phyloP scores from a whole-genome alignment of 1,284 basidiomycete species.

The Takashimella koratensis region DNA sequence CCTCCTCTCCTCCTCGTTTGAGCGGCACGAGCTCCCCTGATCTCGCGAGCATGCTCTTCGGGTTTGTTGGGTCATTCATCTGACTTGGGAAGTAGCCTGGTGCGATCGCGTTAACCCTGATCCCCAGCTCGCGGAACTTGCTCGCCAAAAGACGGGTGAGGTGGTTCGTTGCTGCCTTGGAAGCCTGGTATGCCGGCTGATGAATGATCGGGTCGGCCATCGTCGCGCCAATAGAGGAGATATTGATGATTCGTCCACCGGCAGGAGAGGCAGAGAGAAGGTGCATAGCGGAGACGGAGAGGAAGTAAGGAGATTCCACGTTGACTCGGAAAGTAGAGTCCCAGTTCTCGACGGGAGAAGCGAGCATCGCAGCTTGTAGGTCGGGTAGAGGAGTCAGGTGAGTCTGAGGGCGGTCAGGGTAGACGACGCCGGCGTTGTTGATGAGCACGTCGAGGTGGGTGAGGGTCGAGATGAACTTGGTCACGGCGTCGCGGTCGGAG shows the following conservation, averaged over 20 bases:
- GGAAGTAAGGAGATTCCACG: conserved; percentile 21
- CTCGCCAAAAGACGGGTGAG: conserved; percentile 26
- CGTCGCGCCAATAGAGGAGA: conserved; percentile 22
- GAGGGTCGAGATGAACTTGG: conserved; percentile 5
- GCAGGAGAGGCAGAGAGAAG: conserved; percentile 13
- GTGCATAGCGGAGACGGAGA: conserved; percentile 21
- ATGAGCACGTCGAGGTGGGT: conserved; percentile 20
- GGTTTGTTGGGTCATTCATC: conserved; percentile 27
- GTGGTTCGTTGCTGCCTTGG: conserved; percentile 47
- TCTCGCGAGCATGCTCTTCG: conserved; percentile 19
- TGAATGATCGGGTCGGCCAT: conserved; percentile 25
- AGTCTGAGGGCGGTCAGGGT: conserved; percentile 18
- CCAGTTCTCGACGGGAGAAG: conserved; percentile 19
- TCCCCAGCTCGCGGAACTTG: conserved; percentile 21
- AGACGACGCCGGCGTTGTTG: conserved; percentile 24
- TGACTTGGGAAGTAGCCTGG: conserved; percentile 28
- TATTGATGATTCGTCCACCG: conserved; percentile 27
- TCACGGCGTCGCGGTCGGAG: conserved; percentile 13
- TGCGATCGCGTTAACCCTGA: conserved; percentile 24
- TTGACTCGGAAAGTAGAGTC: conserved; percentile 19
- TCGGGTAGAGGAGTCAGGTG: conserved; percentile 19
- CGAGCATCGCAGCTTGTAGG: conserved; percentile 19
- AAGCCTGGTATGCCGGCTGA: conserved; percentile 38
- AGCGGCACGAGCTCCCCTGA: conserved; percentile 22
- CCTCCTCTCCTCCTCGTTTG: conserved; percentile 23